Percentiles rank a stretch among this genome's conserved stretches.
Evolutionary conservation across 176 grass and related monocot genomes (phyloP).

Genomic region (Avena eriantha): DNA sequence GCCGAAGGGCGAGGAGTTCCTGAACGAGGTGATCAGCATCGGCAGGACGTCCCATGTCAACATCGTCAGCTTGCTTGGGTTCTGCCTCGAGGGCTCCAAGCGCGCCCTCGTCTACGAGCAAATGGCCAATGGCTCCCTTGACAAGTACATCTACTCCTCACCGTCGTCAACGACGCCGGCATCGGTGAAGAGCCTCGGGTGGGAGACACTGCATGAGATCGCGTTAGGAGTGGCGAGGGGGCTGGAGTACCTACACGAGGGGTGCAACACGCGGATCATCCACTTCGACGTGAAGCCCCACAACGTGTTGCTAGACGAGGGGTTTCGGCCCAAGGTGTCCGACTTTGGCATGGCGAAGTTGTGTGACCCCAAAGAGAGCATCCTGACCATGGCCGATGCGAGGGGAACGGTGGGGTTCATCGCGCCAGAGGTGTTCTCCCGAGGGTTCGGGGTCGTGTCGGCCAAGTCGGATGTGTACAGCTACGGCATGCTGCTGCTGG

Average conservation of each 20-base stretch:
- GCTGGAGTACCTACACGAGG: slow-evolving; percentile 71
- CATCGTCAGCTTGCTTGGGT: slow-evolving; percentile 64
- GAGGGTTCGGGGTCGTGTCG: slow-evolving; percentile 56
- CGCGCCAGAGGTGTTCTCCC: slow-evolving; percentile 74
- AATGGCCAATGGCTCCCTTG: slow-evolving; percentile 71
- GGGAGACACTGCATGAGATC: slow-evolving; percentile 55
- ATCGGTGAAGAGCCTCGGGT: neutral
- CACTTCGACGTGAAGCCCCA: slow-evolving; percentile 88
- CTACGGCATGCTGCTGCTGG: slow-evolving; percentile 72
- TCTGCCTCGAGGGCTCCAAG: slow-evolving; percentile 61
- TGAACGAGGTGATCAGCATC: slow-evolving; percentile 68
- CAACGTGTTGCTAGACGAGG: slow-evolving; percentile 62
- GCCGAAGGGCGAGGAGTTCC: slow-evolving; percentile 58
- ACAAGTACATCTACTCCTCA: slow-evolving; percentile 56
- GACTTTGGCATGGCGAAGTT: slow-evolving; percentile 78
- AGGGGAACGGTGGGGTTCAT: slow-evolving; percentile 83
- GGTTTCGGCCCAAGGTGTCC: slow-evolving; percentile 59
- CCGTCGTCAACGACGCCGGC: neutral
- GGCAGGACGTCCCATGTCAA: slow-evolving; percentile 66
- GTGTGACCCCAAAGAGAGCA: slow-evolving; percentile 50
- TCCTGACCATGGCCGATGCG: slow-evolving; percentile 58
- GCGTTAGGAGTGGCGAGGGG: slow-evolving; percentile 59
- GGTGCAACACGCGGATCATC: slow-evolving; percentile 66
- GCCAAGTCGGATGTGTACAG: slow-evolving; percentile 72
- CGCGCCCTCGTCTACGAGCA: slow-evolving; percentile 70